Percentiles rank a stretch among this genome's conserved stretches.
phyloP scores from a whole-genome alignment of 306 rosid genomes.

The Vachellia pachyceras region DNA sequence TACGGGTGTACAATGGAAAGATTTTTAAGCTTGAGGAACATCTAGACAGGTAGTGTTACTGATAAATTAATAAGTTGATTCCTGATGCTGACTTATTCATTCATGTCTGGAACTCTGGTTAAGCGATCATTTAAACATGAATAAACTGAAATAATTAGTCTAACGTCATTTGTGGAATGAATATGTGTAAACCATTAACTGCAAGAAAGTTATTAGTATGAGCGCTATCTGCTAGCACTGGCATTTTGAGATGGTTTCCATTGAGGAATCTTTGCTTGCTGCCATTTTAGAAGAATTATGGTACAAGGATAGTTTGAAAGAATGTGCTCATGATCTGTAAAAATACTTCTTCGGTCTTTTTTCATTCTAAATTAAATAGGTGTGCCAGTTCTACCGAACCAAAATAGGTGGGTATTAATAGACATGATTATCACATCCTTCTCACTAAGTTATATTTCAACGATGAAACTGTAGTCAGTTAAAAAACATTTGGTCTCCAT shows the following conservation, averaged over 20 bases:
- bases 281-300: background rate
- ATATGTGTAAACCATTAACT: background rate
- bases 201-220: background rate
- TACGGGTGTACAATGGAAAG: constrained; percentile 77
- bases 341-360: background rate
- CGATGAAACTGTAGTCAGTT: background rate
- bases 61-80: constrained; percentile 10
- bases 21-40: constrained; percentile 89
- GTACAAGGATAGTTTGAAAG: background rate
- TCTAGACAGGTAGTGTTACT: constrained; percentile 68
- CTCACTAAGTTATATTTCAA: background rate
- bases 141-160: background rate
- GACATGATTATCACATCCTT: too few relatives aligned
- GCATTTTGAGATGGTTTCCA: constrained; percentile 4
- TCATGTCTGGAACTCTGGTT: background rate
- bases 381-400: too few relatives aligned
- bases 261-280: background rate
- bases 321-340: background rate
- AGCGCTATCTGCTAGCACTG: background rate
- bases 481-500: constrained; percentile 20
- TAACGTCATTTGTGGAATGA: background rate
- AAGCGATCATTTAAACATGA: background rate
- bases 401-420: too few relatives aligned
- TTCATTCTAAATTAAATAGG: background rate
- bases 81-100: constrained; percentile 3